Evolutionary conservation across 2,329 filamentous ascomycete species (phyloP).

Genomic region (Xenoacremonium recifei): DNA sequence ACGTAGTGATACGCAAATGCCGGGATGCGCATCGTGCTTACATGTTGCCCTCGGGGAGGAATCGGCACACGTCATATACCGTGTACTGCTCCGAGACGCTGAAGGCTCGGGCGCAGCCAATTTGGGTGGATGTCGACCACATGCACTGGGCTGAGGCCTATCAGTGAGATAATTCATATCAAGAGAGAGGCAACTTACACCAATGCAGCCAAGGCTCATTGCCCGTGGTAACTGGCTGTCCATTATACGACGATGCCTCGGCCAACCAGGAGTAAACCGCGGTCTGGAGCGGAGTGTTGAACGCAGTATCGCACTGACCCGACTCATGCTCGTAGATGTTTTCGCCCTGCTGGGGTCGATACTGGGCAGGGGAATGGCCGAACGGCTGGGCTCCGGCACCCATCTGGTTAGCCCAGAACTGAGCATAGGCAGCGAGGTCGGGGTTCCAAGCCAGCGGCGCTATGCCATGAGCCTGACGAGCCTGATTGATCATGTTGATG

Average conservation of each 20-base stretch:
- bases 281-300: constrained; percentile 28
- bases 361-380: constrained; percentile 28
- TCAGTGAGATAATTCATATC: constrained; percentile 5
- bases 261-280: constrained; percentile 31
- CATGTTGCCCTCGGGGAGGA: constrained; percentile 35
- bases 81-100: constrained; percentile 31
- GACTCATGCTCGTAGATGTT: constrained; percentile 32
- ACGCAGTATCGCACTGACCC: constrained; percentile 26
- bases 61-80: constrained; percentile 34
- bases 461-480: constrained; percentile 26
- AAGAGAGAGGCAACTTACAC: constrained; percentile 25
- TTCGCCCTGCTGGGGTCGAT: constrained; percentile 34
- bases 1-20: not conserved
- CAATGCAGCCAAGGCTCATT: constrained; percentile 36
- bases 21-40: constrained; percentile 23
- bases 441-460: constrained; percentile 28
- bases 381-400: constrained; percentile 28
- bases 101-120: constrained; percentile 34
- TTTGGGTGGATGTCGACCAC: constrained; percentile 32
- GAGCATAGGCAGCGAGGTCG: constrained; percentile 30
- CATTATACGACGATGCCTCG: constrained; percentile 28
- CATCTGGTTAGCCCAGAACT: constrained; percentile 34
- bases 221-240: constrained; percentile 30
- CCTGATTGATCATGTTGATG: constrained; percentile 31
- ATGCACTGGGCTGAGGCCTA: constrained; percentile 32